These are phyloP conservation scores for Nitzschia inconspicua DNA, from an alignment of 108 stramenopile species.

Conservation along the genomic window DNA sequence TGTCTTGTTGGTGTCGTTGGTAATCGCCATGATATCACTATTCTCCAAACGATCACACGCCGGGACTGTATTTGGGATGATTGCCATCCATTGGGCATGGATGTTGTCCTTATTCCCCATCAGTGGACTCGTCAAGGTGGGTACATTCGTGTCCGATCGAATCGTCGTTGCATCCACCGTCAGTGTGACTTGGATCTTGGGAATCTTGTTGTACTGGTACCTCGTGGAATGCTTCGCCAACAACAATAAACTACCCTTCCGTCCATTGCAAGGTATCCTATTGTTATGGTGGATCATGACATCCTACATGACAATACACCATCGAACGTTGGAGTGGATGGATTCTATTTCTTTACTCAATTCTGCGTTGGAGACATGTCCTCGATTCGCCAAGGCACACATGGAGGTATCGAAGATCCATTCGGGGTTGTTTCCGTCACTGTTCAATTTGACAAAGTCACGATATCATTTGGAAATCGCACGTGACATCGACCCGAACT, in stretches of 20 bases:
- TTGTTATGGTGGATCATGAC: conserved; percentile 4
- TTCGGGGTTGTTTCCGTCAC: conserved; percentile 64
- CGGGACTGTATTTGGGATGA: conserved; percentile 31
- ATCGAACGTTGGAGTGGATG: conserved; percentile 78
- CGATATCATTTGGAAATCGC: conserved; percentile 51
- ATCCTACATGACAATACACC: conserved; percentile 31
- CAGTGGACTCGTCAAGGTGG: conserved; percentile 75
- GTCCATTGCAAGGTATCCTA: conserved; percentile 18
- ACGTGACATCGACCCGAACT: conserved; percentile 67
- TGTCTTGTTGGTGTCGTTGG: conserved; percentile 25
- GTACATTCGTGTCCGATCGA: conserved; percentile 83
- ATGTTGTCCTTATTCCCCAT: conserved; percentile 74
- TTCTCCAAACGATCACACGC: conserved; percentile 7
- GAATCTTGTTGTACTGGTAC: conserved; percentile 23
- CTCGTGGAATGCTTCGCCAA: conserved; percentile 1
- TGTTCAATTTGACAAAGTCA: conserved; percentile 50
- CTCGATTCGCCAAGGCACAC: conserved; percentile 73
- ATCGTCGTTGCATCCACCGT: conserved; percentile 74
- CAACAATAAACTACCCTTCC: neutral
- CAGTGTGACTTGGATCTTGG: conserved; percentile 49
- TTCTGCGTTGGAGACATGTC: conserved; percentile 66
- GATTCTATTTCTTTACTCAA: conserved; percentile 51
- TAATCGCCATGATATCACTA: conserved; percentile 1
- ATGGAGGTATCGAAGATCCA: conserved; percentile 78
- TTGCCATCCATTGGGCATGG: conserved; percentile 59